These are phyloP conservation scores for Nymphaea colorata DNA, from an alignment of 164 flowering plant species.

Conservation along the genomic window DNA sequence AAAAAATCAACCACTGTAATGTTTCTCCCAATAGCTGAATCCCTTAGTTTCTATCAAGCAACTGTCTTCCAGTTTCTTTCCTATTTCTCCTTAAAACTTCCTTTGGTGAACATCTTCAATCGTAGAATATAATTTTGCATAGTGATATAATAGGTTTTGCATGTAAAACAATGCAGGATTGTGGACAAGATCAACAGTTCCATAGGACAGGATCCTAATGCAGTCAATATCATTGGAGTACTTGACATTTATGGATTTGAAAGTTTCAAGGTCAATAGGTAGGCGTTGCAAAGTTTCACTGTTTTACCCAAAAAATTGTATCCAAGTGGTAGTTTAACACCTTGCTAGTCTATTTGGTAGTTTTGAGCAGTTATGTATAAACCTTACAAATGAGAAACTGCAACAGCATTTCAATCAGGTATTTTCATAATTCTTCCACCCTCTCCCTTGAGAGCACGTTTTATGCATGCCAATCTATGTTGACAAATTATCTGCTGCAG, in stretches of 20 bases:
- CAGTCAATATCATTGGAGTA: constrained; percentile 62
- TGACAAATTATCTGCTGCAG: no score
- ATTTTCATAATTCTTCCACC: background rate
- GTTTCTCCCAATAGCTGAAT: background rate
- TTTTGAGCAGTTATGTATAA: constrained; percentile 90
- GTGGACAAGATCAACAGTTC: constrained; percentile 73
- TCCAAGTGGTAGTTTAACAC: constrained; percentile 6
- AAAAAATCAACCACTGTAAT: background rate
- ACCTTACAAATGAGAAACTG: constrained; percentile 81
- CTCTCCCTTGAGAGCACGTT: no score
- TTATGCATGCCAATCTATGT: no score
- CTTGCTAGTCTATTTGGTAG: constrained; percentile 21
- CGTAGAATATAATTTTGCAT: no score
- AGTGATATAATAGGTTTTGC: no score
- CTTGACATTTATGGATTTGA: constrained; percentile 91
- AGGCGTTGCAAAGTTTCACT: background rate
- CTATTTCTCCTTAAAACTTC: no score
- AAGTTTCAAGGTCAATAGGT: constrained; percentile 87
- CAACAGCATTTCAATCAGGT: constrained; percentile 95
- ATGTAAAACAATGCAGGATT: constrained; percentile 33
- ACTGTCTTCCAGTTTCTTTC: no score
- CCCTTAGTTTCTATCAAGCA: no score
- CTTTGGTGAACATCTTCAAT: no score
- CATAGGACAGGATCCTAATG: constrained; percentile 72
- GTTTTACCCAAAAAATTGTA: no score